These are phyloP conservation scores for Cylindricascospora bacillispora DNA, from an alignment of 1,139 yeast genomes.

Conservation along the genomic window DNA sequence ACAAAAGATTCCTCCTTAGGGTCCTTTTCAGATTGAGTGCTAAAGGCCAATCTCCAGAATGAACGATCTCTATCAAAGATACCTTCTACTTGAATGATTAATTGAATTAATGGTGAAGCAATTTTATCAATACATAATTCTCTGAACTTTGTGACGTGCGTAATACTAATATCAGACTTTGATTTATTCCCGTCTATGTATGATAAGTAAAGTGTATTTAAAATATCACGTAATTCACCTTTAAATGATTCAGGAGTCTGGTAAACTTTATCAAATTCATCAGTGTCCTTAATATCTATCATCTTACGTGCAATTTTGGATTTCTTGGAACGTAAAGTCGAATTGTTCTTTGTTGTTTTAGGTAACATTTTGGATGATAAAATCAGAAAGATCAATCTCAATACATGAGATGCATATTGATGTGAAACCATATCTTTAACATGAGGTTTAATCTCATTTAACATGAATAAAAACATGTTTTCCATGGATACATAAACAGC, in stretches of 20 bases:
- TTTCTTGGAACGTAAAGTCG: constrained; percentile 71
- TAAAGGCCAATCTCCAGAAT: constrained; percentile 44
- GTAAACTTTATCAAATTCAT: constrained; percentile 51
- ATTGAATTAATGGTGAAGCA: constrained; percentile 81
- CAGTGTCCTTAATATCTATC: constrained; percentile 75
- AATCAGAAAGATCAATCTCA: constrained; percentile 59
- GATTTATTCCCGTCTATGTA: constrained; percentile 27
- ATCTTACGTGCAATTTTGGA: constrained; percentile 85
- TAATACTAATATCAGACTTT: constrained; percentile 21
- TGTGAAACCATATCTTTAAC: constrained; percentile 50
- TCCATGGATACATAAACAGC: constrained; percentile 44
- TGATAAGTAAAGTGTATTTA: constrained; percentile 27
- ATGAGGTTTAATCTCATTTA: constrained; percentile 54
- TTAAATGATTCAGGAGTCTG: constrained; percentile 67
- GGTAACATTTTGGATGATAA: constrained; percentile 72
- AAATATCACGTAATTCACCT: constrained; percentile 40
- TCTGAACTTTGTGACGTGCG: constrained; percentile 37
- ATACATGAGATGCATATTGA: constrained; percentile 79
- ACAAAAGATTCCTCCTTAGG: constrained; percentile 67
- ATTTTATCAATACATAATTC: constrained; percentile 66
- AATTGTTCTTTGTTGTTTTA: constrained; percentile 58
- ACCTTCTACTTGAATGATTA: constrained; percentile 74
- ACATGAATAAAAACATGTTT: constrained; percentile 46
- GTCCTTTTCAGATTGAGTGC: constrained; percentile 36
- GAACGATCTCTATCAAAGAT: constrained; percentile 57